Percentiles rank a stretch among this genome's conserved stretches.
phyloP scores from a whole-genome alignment of 352 stramenopile species.

The Phytophthora hibernalis region DNA sequence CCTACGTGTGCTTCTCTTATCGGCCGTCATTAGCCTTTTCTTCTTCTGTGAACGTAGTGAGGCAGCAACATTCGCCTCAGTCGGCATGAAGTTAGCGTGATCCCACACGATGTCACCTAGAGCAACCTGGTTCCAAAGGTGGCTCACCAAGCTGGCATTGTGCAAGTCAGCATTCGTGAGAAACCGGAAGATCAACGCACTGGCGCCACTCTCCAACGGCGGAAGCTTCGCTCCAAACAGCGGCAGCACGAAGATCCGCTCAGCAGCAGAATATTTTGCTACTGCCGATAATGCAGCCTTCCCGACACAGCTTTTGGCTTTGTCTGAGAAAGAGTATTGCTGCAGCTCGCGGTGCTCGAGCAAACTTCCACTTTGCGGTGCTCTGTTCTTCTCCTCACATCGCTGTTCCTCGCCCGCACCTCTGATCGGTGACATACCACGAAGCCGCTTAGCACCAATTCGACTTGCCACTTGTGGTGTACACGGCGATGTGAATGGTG shows the following conservation, averaged over 20 bases:
- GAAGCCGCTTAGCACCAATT: conserved; percentile 21
- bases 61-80: conserved; percentile 15
- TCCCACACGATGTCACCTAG: conserved; percentile 81
- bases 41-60: conserved; percentile 20
- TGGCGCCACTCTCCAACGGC: conserved; percentile 69
- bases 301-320: conserved; percentile 1
- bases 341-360: conserved; percentile 26
- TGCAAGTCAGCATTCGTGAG: conserved; percentile 83
- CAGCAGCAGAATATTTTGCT: conserved; percentile 15
- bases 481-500: conserved; percentile 20
- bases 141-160: conserved; percentile 87
- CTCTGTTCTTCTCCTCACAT: background rate
- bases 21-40: conserved; percentile 6
- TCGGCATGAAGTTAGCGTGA: conserved; percentile 69
- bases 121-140: conserved; percentile 82
- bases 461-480: conserved; percentile 27
- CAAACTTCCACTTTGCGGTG: background rate
- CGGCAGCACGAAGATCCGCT: conserved; percentile 70
- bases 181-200: conserved; percentile 70
- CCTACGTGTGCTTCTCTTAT: background rate
- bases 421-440: conserved; percentile 31
- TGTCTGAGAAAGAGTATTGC: conserved; percentile 9
- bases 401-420: conserved; percentile 25
- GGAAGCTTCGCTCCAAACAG: conserved; percentile 71
- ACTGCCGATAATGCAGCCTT: conserved; percentile 36